phyloP scores from a whole-genome alignment of 768 basidiomycete species.

The Galerina marginata region DNA sequence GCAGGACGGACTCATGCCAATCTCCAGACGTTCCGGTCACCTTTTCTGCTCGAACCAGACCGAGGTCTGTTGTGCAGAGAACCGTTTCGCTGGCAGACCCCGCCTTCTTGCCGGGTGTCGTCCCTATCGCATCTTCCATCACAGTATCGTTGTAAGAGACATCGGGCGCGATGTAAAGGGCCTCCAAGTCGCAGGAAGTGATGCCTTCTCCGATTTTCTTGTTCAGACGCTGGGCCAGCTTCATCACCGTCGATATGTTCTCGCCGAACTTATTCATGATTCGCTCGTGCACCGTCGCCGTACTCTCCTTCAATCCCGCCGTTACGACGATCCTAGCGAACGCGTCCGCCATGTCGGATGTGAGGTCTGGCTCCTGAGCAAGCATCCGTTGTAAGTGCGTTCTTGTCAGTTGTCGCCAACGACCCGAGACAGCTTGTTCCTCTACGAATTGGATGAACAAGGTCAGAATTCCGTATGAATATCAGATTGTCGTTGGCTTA shows the following conservation, averaged over 20 bases:
- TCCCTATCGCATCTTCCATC: constrained; percentile 53
- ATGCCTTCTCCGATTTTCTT: constrained; percentile 65
- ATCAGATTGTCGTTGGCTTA: constrained; percentile 21
- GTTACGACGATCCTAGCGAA: constrained; percentile 48
- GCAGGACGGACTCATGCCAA: constrained; percentile 53
- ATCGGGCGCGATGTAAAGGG: constrained; percentile 49
- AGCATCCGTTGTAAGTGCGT: constrained; percentile 48
- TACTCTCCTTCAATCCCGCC: constrained; percentile 38
- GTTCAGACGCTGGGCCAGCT: constrained; percentile 54
- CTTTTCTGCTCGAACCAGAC: constrained; percentile 48
- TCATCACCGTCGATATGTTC: constrained; percentile 47
- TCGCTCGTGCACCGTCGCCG: constrained; percentile 40
- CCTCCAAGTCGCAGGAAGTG: constrained; percentile 60
- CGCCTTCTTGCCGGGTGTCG: constrained; percentile 19
- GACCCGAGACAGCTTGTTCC: constrained; percentile 55
- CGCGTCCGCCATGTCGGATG: constrained; percentile 40
- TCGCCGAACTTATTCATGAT: constrained; percentile 49
- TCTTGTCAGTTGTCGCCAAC: constrained; percentile 62
- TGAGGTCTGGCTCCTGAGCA: constrained; percentile 38
- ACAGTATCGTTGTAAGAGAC: constrained; percentile 40
- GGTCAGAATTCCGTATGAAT: background rate
- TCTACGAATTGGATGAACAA: constrained; percentile 35
- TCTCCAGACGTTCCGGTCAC: constrained; percentile 45
- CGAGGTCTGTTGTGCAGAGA: constrained; percentile 64
- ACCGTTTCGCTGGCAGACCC: constrained; percentile 37